Conservation (phyloP, 805 yeast genomes). For the Zygotorulaspora chibaensis region DNA sequence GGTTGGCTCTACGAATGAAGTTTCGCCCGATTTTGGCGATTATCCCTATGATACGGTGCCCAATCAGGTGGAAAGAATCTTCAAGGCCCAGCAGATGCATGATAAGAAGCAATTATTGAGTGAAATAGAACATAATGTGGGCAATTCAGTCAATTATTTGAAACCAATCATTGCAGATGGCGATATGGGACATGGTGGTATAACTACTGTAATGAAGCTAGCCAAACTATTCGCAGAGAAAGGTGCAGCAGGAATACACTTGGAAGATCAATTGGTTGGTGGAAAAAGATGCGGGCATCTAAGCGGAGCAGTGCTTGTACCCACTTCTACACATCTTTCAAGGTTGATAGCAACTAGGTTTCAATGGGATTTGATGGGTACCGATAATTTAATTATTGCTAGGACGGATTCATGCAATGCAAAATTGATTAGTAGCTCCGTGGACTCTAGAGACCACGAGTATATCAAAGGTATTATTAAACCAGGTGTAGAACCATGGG, state of each 20-base stretch:
- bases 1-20: slow-evolving; percentile 55
- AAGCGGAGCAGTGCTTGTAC: slow-evolving; percentile 59
- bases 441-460: slow-evolving; percentile 56
- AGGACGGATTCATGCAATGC: slow-evolving; percentile 58
- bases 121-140: slow-evolving; percentile 23
- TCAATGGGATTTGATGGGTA: slow-evolving; percentile 63
- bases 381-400: slow-evolving; percentile 54
- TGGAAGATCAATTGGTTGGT: slow-evolving; percentile 62
- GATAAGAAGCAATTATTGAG: slow-evolving; percentile 47
- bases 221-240: slow-evolving; percentile 63
- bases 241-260: slow-evolving; percentile 64
- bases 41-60: slow-evolving; percentile 69
- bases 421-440: slow-evolving; percentile 45
- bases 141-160: slow-evolving; percentile 43
- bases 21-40: slow-evolving; percentile 64
- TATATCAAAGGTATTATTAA: slow-evolving; percentile 46
- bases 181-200: slow-evolving; percentile 64
- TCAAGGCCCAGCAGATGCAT: slow-evolving; percentile 55
- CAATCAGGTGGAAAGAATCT: slow-evolving; percentile 56
- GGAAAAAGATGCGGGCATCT: slow-evolving; percentile 64
- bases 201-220: slow-evolving; percentile 57
- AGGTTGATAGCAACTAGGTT: slow-evolving; percentile 54
- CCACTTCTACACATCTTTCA: slow-evolving; percentile 52
- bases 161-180: slow-evolving; percentile 64
- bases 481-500: slow-evolving; percentile 38